A percentile compares a stretch with the other conserved stretches of the same genome.
Evolutionary conservation across 2,329 filamentous ascomycete genomes (phyloP).

Genomic region (Cladophialophora bantiana): DNA sequence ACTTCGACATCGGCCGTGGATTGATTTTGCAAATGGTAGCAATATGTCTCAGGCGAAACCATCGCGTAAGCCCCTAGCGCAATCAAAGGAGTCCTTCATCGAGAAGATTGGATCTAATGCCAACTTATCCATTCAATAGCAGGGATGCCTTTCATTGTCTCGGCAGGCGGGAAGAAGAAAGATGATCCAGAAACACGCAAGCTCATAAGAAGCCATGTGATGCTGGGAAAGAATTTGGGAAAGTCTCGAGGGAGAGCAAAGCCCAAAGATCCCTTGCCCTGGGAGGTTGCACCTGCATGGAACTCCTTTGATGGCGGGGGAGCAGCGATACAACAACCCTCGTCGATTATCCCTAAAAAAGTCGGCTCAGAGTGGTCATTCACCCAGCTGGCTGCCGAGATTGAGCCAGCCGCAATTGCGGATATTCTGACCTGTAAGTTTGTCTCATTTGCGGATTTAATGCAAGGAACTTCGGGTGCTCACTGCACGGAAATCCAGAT

Average conservation of each 20-base stretch:
- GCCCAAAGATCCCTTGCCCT: constrained; percentile 6
- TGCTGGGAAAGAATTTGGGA: constrained; percentile 53
- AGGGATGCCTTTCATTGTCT: constrained; percentile 45
- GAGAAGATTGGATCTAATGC: neutral
- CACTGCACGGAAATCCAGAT: constrained; percentile 38
- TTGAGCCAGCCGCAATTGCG: constrained; percentile 41
- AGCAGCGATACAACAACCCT: neutral
- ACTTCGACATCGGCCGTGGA: neutral
- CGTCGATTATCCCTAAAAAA: constrained; percentile 9
- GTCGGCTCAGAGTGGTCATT: constrained; percentile 38
- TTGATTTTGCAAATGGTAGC: neutral
- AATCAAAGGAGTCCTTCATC: neutral
- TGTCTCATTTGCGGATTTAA: neutral
- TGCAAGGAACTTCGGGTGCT: neutral
- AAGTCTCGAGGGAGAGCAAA: constrained; percentile 34
- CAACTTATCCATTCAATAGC: constrained; percentile 1
- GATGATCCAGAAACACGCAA: constrained; percentile 45
- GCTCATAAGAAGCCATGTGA: constrained; percentile 53
- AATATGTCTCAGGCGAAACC: neutral
- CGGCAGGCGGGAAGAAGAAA: constrained; percentile 41
- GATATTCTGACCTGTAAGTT: constrained; percentile 45
- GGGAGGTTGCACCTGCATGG: neutral
- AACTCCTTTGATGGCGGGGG: neutral
- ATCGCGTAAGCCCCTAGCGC: neutral
- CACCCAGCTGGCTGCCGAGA: constrained; percentile 41